These are phyloP conservation scores for Sphagnum magellanicum DNA, from an alignment of 228 moss, liverwort and hornwort genomes.

Conservation along the genomic window DNA sequence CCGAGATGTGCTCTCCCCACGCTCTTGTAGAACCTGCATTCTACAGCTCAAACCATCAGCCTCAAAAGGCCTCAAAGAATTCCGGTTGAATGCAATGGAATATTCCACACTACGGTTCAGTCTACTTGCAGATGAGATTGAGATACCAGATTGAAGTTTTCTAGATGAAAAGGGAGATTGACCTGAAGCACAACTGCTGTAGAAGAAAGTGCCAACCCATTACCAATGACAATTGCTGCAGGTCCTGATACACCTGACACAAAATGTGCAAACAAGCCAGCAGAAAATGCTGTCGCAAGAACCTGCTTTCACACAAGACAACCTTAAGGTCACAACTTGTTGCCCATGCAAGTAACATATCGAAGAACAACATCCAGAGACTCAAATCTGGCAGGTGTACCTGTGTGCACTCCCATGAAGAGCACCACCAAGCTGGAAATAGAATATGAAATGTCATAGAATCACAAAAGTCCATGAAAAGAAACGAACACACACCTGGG, in stretches of 20 bases:
- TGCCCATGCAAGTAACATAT: too few species aligned
- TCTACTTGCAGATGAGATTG: too few species aligned
- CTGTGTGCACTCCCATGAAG: too few species aligned
- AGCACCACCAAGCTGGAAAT: too few species aligned
- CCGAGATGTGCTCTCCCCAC: constrained; percentile 90
- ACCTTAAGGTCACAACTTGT: too few species aligned
- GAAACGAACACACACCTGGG: constrained; percentile 39
- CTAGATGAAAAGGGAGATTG: neutral
- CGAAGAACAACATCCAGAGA: too few species aligned
- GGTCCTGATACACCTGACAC: constrained; percentile 60
- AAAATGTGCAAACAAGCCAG: constrained; percentile 58
- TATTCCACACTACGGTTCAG: too few species aligned
- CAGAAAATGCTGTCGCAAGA: constrained; percentile 56
- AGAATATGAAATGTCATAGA: too few species aligned
- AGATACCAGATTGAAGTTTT: too few species aligned
- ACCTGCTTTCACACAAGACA: constrained; percentile 34
- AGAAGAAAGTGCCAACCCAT: constrained; percentile 81
- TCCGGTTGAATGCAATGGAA: too few species aligned
- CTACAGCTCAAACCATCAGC: constrained; percentile 2
- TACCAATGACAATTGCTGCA: constrained; percentile 84
- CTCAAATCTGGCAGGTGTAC: too few species aligned
- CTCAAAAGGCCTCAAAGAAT: too few species aligned
- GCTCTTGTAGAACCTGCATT: constrained; percentile 81
- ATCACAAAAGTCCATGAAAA: neutral
- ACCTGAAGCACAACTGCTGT: constrained; percentile 98